Base-by-base conservation (phyloP, 108 stramenopile genomes). In the Fistulifera pelliculosa region DNA sequence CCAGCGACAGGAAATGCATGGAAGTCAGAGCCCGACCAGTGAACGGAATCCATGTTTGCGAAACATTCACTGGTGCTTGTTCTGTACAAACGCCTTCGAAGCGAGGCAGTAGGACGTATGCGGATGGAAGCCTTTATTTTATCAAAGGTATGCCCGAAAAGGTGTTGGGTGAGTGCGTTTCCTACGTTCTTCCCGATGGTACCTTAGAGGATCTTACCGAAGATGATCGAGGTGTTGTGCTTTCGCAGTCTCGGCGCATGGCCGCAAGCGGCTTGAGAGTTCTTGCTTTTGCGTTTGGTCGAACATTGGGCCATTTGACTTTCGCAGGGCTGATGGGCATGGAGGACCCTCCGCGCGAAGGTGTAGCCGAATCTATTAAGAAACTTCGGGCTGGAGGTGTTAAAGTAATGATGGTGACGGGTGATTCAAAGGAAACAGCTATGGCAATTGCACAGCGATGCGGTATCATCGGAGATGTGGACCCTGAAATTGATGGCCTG, bases 81-180 rank as follows among this genome's bases (percentile, higher is more conserved):
- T 21, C 16, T 11, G 44, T 45, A 6, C 19, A 45, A 21, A 19
- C 44, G 11, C 44, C 44, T 45, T 11, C 44, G 11, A 67, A 23
- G 49, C 60, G n/a, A 44, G 66, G 27, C 4, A 38, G 15, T 21
- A 1, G 22, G 14, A 12, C 3, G 18, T 44, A 17, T 16, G 27
- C 56, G 2, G 78, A 76, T 47, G 81, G 75, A 17, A 76, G 69
- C 16, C 61, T 87, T 6, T 85, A 79, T 47, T 96, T 88, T 66
- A 83, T 96, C 41, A 99, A 99, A 68, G 98, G 98, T 0, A 91
- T 95, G 75, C 86, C 94, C 1, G 96, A 99, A 65, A 58, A 78
- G 14, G 64, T 99, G 11, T 57, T 95, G 22, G 77, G 75, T n/a
- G 82, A 89, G 62, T 93, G 91, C 57, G 31, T 27, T 16, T 66